Conservation (phyloP, 2,329 filamentous ascomycete genomes). For the Didymella segeticola region DNA sequence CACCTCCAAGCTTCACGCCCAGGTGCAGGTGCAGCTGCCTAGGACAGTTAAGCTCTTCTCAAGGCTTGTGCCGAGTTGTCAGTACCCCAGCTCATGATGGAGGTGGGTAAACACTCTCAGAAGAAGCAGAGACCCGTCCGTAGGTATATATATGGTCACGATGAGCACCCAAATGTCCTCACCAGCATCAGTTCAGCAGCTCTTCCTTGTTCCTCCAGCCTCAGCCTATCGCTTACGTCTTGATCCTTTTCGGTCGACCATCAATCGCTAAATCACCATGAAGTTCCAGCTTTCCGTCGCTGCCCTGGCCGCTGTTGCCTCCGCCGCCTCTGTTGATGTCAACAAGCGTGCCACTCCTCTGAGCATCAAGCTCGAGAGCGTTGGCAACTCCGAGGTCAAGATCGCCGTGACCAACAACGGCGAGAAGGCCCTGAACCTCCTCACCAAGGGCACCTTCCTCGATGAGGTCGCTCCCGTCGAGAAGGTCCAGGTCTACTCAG, state of each 20-base stretch:
- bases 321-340: constrained; percentile 36
- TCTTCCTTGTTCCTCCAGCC: constrained; percentile 19
- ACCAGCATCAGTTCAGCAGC: constrained; percentile 31
- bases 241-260: constrained; percentile 11
- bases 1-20: constrained; percentile 30
- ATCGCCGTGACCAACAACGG: constrained; percentile 63
- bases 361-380: constrained; percentile 53
- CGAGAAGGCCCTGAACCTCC: constrained; percentile 56
- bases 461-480: constrained; percentile 59
- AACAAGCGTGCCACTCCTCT: constrained; percentile 46
- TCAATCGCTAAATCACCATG: constrained; percentile 30
- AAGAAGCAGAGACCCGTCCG: background rate
- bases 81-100: background rate
- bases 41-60: constrained; percentile 32
- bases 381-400: constrained; percentile 62
- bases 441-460: constrained; percentile 62
- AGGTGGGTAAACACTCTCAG: background rate
- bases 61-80: constrained; percentile 24
- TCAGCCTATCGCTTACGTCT: constrained; percentile 11
- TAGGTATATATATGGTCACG: constrained; percentile 32
- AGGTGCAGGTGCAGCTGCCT: constrained; percentile 27
- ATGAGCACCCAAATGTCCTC: constrained; percentile 12
- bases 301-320: constrained; percentile 36
- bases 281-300: constrained; percentile 40
- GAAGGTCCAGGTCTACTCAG: constrained; percentile 60